Evolutionary conservation across 176 grass and related monocot species (phyloP), one percentile per base, ranked within the genome.

Genomic region (Saccharum officinarum): DNA sequence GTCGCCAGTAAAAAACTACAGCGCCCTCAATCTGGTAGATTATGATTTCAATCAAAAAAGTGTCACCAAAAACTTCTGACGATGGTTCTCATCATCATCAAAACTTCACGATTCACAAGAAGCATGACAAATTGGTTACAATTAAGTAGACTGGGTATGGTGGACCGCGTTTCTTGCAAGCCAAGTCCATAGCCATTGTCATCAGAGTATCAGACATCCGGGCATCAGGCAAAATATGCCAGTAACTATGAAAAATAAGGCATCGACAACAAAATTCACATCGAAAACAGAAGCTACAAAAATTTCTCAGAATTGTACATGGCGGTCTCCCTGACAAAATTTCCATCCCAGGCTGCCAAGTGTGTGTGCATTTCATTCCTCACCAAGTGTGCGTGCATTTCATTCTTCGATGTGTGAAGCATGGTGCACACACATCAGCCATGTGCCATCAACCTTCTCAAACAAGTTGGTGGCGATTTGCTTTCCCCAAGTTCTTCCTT

Each of bases 371-470:
- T 80, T 84, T 92, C 68, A 94, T 60, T 90, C 87, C 18, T 57
- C 18, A n/a, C 7, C 54, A 59, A n/a, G 54, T 10, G n/a, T 5
- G 22, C 6, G 9, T 4, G 45, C 18, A 20, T 80, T 84, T 94
- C 68, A 95, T 40, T 90, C 87, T 71, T 95, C 93, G 1, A 95
- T 89, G 81, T 94, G 93, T 15, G 96, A 98, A 78, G 91, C 96
- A 87, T 98, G 96, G 74, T 98, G 96, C 78, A 94, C 87, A 88
- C 91, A 98, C 34, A 98, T 92, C 74, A 88, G 87, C 96, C 96
- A 98, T 77, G 78, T 82, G 18, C 87, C 96, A 75, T 92, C 69
- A 67, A 94, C 86, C 78, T 89, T 95, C 83, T 98, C 96, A 23
- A 95, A 98, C 1, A 98, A 81, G 36, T 95, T 98, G 26, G 96